Base-by-base conservation (phyloP, 306 rosid species). In the Pyrus betulifolia region DNA sequence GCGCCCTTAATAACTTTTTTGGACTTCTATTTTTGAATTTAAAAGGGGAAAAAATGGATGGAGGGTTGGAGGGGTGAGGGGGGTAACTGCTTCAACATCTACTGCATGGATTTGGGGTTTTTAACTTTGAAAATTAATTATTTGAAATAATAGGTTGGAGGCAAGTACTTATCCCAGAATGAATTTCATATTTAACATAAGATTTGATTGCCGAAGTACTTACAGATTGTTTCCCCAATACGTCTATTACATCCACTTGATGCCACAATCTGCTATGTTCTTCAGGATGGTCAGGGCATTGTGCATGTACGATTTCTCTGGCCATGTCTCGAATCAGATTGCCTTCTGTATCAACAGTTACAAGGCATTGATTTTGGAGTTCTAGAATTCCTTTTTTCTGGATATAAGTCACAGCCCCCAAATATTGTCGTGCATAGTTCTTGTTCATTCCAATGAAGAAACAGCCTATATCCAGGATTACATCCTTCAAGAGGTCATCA, bases 391-490 rank as follows among this genome's bases (percentile, higher is more conserved):
- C 84, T 31, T 77, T 78, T 28, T 38, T 28, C 33, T 60, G 88
- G 65, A 77, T 61, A 38, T 7, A 84, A 40, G 0, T 74, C 85
- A 79, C 88, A 87, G 0, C 11, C 77, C 27, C 27, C 27, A 25
- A 25, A 25, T 25, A 25, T 25, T 25, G 27, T 25, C 27, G 27
- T 25, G 27, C 27, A 25, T 25, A 11, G 7, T 45, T 64, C 69
- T 30, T 77, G 0, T 82, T 61, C 77, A 76, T 74, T 4, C 86
- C 86, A 1, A 80, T 69, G 55, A 87, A 84, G 73, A 82, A 87
- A 46, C 85, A 82, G 9, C 77, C 75, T n/a, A 87, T 62, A 54
- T 87, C 86, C 30, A 82, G 88, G 40, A 87, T 84, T 52, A 82
- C 80, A 35, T 74, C 82, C 59, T 71, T 72, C 7, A 27, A 58